Percentiles rank a stretch among this genome's conserved stretches.
These are phyloP conservation scores for Nicotiana benthamiana DNA, from an alignment of 257 asterid species.

Conservation along the genomic window DNA sequence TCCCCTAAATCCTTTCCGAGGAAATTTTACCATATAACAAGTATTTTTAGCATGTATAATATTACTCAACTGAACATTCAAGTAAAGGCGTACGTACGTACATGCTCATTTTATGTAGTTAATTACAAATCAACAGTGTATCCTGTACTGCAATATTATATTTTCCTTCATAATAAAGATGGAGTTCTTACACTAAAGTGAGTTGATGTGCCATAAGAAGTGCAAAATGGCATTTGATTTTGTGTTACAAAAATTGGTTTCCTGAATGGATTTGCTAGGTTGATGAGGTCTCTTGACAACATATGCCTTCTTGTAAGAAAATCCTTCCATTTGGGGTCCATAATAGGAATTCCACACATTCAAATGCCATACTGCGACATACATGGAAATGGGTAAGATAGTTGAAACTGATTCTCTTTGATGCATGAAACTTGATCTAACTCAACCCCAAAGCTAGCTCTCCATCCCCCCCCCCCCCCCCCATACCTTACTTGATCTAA, in stretches of 20 bases:
- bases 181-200: background rate
- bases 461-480: too few relatives aligned
- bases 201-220: background rate
- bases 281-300: background rate
- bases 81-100: background rate
- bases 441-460: too few relatives aligned
- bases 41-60: background rate
- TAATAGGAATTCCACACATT: background rate
- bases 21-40: background rate
- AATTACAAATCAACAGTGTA: background rate
- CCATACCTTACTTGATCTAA: too few relatives aligned
- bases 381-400: background rate
- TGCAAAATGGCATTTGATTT: background rate
- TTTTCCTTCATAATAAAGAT: background rate
- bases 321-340: background rate
- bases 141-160: background rate
- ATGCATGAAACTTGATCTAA: too few relatives aligned
- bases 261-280: background rate
- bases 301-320: background rate
- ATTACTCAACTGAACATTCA: background rate
- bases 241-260: background rate
- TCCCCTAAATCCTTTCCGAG: background rate
- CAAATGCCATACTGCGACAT: background rate
- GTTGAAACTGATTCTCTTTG: background rate
- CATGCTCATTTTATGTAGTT: background rate